phyloP scores from a whole-genome alignment of 176 grass and related monocot genomes.

The Metroxylon sagu region DNA sequence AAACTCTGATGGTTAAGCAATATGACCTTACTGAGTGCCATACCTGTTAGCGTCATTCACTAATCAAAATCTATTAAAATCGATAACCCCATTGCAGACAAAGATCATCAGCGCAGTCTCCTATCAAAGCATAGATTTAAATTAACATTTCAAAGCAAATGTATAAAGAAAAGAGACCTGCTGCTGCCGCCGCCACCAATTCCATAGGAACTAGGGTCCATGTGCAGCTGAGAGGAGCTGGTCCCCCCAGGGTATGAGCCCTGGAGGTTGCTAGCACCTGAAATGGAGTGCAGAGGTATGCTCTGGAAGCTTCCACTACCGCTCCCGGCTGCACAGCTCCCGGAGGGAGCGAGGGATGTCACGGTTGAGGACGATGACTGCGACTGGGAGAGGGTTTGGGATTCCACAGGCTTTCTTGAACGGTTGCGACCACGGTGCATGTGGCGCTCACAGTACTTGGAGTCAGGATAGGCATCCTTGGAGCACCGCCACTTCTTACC shows the following conservation, averaged over 20 bases:
- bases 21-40: too few relatives aligned
- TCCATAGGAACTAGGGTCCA: conserved; percentile 29
- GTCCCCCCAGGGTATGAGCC: conserved; percentile 48
- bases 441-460: conserved; percentile 99
- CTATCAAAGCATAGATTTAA: too few relatives aligned
- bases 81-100: too few relatives aligned
- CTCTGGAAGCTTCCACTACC: conserved; percentile 18
- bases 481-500: conserved; percentile 99
- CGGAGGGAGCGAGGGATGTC: conserved; percentile 26
- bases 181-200: conserved; percentile 40
- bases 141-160: background rate
- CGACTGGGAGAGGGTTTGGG: conserved; percentile 44
- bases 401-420: conserved; percentile 99
- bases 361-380: conserved; percentile 49
- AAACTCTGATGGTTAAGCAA: too few relatives aligned
- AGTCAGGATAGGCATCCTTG: conserved; percentile 98
- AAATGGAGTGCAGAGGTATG: conserved; percentile 28
- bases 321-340: conserved; percentile 6
- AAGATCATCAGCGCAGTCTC: too few relatives aligned
- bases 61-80: too few relatives aligned
- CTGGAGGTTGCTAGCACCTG: conserved; percentile 24
- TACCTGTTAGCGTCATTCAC: too few relatives aligned
- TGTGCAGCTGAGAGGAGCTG: conserved; percentile 45
- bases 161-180: background rate
- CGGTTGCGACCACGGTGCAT: conserved; percentile 99